Base-by-base conservation (phyloP, 176 grass and related monocot genomes). In the Oryza longistaminata region DNA sequence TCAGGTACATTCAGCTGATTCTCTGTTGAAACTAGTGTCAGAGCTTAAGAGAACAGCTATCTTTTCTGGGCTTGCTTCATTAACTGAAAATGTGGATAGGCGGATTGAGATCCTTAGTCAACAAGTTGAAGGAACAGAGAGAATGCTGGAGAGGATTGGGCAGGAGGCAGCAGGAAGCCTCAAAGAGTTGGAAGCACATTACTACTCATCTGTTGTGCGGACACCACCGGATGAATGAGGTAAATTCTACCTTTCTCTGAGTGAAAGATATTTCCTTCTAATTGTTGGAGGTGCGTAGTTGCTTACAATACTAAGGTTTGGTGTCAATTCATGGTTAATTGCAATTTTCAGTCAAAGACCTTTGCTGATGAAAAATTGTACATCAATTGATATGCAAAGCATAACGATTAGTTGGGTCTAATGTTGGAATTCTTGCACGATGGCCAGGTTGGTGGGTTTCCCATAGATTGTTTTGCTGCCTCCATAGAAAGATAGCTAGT, bases 41-140 rank as follows among this genome's bases (percentile, higher is more conserved):
- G 90, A 98, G 50, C 90, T 98, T 78, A 96, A 98, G 86, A 94
- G 91, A 71, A 98, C 91, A 39, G 96, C 96, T 29, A 95, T 98
- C 25, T 98, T 98, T 82, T 98, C 96, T 24, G 91, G 96, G 69
- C 92, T 96, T 65, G 91, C 82, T 73, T 93, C 93, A 2, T 83
- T 96, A 81, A 98, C 87, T 65, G 93, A 98, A 81, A 96, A 96
- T 82, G 96, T 98, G 61, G 96, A 94, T 66, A 78, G 90, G 62
- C 85, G 90, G 61, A 90, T 95, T 19, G 93, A 90, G 72, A 91
- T 91, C 13, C 79, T 96, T 13, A 82, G 76, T 17, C 81, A 89
- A 71, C 89, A 92, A 83, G 88, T 83, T 3, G 96, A 94, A 67
- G 83, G 83, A 34, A 89, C 93, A 15, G 96, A 98, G 34, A 88